These are phyloP conservation scores for Neotropicomus parvogracilis DNA, from an alignment of 1,284 basidiomycete species.

Conservation along the genomic window DNA sequence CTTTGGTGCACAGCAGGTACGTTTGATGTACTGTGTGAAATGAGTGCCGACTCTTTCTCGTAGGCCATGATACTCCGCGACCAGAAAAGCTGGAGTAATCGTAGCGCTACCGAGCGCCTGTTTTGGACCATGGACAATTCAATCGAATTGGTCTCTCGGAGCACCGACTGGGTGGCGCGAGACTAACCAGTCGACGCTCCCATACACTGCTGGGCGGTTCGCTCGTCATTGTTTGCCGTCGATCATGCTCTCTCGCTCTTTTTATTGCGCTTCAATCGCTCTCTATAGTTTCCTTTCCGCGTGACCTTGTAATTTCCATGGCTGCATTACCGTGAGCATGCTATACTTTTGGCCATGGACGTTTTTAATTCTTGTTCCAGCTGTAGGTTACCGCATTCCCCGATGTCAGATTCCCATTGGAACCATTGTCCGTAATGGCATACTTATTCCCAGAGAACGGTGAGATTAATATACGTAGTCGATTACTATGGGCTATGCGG, in stretches of 20 bases:
- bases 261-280: constrained; percentile 4
- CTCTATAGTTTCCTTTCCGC: constrained; percentile 5
- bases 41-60: not conserved
- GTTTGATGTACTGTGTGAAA: constrained; percentile 22
- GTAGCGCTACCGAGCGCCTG: constrained; percentile 80
- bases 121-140: constrained; percentile 89
- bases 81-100: constrained; percentile 88
- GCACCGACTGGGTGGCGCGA: constrained; percentile 78
- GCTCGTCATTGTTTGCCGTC: constrained; percentile 11
- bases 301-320: constrained; percentile 25
- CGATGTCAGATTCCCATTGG: constrained; percentile 12
- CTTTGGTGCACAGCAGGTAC: constrained; percentile 88
- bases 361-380: constrained; percentile 18
- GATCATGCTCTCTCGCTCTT: constrained; percentile 6
- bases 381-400: constrained; percentile 23
- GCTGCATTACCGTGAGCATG: constrained; percentile 13
- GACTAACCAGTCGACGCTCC: constrained; percentile 39
- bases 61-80: constrained; percentile 90
- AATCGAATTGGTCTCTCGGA: constrained; percentile 75
- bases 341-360: constrained; percentile 5
- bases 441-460: constrained; percentile 8
- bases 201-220: not conserved
- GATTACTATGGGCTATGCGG: constrained; percentile 20
- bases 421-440: constrained; percentile 12
- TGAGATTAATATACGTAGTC: constrained; percentile 16